Conservation (phyloP, 768 basidiomycete species). For the Mycena kentingensis region DNA sequence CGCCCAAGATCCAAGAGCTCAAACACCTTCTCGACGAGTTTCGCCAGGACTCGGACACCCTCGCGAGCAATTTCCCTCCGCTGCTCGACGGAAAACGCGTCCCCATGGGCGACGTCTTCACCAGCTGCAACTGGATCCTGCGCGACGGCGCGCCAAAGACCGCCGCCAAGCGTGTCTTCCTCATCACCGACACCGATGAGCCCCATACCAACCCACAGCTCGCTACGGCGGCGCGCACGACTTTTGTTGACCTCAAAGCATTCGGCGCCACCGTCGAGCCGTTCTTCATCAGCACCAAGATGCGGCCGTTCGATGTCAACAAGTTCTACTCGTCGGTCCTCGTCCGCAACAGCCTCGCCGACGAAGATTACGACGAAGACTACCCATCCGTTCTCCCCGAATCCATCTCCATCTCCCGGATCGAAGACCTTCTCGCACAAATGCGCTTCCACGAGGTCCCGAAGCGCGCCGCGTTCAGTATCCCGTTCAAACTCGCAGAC, state of each 20-base stretch:
- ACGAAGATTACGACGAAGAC: constrained; percentile 45
- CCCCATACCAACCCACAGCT: constrained; percentile 67
- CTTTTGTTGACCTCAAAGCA: constrained; percentile 74
- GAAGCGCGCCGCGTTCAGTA: constrained; percentile 79
- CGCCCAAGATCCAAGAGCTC: constrained; percentile 78
- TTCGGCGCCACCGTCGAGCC: constrained; percentile 81
- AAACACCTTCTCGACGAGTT: constrained; percentile 73
- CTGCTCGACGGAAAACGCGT: constrained; percentile 52
- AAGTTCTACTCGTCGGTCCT: constrained; percentile 83
- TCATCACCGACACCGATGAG: constrained; percentile 89
- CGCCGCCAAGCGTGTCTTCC: constrained; percentile 88
- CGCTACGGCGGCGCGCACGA: constrained; percentile 69
- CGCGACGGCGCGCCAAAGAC: constrained; percentile 87
- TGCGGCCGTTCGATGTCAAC: constrained; percentile 66
- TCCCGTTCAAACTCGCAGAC: constrained; percentile 78
- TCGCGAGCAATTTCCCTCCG: constrained; percentile 67
- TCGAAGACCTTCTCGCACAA: constrained; percentile 75
- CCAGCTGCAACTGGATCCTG: constrained; percentile 86
- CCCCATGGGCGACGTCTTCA: constrained; percentile 88
- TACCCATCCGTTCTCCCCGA: constrained; percentile 56
- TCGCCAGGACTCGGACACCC: constrained; percentile 60
- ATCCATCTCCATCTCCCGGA: constrained; percentile 73
- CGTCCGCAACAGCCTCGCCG: constrained; percentile 50
- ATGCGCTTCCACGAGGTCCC: constrained; percentile 82
- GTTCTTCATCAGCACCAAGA: constrained; percentile 79